Percentiles rank a stretch among this genome's conserved stretches.
Evolutionary conservation across 352 stramenopile genomes (phyloP).

Genomic region (Globisporangium rhizosaccharum): DNA sequence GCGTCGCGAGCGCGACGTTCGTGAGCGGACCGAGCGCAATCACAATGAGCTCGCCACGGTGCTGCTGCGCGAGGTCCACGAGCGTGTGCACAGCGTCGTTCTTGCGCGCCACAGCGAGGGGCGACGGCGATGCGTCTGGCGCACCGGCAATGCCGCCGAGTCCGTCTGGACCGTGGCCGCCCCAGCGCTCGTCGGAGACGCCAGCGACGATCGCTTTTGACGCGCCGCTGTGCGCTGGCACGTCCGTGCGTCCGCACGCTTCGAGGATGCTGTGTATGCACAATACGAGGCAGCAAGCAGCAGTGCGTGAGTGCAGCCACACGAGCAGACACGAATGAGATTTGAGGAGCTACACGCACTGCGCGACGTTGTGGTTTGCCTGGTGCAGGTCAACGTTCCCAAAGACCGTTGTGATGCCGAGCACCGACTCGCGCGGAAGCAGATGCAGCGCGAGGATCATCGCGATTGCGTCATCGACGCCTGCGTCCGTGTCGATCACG

Average conservation of each 20-base stretch:
- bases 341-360: slow-evolving; percentile 31
- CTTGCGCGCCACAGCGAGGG: slow-evolving; percentile 25
- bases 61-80: slow-evolving; percentile 45
- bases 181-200: slow-evolving; percentile 60
- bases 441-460: slow-evolving; percentile 69
- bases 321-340: background rate
- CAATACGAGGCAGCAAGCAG: background rate
- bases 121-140: slow-evolving; percentile 2
- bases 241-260: slow-evolving; percentile 35
- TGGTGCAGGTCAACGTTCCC: slow-evolving; percentile 80
- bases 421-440: slow-evolving; percentile 45
- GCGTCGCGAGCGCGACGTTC: slow-evolving; percentile 71
- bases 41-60: slow-evolving; percentile 70
- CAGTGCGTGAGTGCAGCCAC: background rate
- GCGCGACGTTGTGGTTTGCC: slow-evolving; percentile 74
- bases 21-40: slow-evolving; percentile 69
- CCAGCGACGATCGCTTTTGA: slow-evolving; percentile 58
- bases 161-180: slow-evolving; percentile 66
- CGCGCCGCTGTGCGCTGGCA: slow-evolving; percentile 62
- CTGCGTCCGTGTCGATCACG: slow-evolving; percentile 75
- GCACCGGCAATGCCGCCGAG: slow-evolving; percentile 47
- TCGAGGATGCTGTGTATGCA: slow-evolving; percentile 45
- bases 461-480: slow-evolving; percentile 73
- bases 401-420: slow-evolving; percentile 77
- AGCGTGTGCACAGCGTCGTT: slow-evolving; percentile 70